Percentiles rank a stretch among this genome's conserved stretches.
phyloP scores from a whole-genome alignment of 2,329 filamentous ascomycete genomes.

The Chrysoporthe austroafricana region DNA sequence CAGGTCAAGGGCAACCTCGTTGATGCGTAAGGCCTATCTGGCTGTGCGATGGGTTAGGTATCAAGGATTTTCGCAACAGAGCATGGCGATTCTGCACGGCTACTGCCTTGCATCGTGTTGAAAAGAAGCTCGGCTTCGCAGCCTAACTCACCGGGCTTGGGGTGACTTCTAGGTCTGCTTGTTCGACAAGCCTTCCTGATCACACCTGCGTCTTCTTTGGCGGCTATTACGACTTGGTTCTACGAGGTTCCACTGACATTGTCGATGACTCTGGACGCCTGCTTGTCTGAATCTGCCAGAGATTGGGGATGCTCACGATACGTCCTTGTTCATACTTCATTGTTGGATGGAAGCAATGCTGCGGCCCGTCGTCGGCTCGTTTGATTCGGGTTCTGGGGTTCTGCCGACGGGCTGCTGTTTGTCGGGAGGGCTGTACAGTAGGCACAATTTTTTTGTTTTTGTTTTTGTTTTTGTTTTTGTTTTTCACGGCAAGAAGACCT shows the following conservation, averaged over 20 bases:
- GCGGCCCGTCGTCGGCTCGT: not conserved
- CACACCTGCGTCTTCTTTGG: not conserved
- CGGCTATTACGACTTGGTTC: not conserved
- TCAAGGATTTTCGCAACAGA: not conserved
- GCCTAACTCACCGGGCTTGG: not conserved
- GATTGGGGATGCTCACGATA: not conserved
- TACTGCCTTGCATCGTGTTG: not conserved
- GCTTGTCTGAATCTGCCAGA: not conserved
- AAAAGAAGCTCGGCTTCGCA: not conserved
- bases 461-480: not conserved
- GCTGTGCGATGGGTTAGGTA: not conserved
- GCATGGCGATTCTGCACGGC: not conserved
- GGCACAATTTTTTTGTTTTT: not conserved
- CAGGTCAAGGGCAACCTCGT: conserved; percentile 27
- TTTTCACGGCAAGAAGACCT: not conserved
- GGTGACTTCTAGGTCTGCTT: not conserved
- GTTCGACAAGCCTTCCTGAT: not conserved
- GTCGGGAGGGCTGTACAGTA: not conserved
- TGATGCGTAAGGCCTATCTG: conserved; percentile 13
- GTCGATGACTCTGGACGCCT: not conserved
- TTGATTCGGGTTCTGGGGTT: not conserved
- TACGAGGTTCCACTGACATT: not conserved
- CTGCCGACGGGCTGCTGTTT: not conserved
- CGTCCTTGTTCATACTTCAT: not conserved
- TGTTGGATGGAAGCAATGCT: conserved; percentile 2